Percentiles rank a stretch among this genome's conserved stretches.
Conservation (phyloP, 2,329 filamentous ascomycete genomes). For the Calonectria pteridis region DNA sequence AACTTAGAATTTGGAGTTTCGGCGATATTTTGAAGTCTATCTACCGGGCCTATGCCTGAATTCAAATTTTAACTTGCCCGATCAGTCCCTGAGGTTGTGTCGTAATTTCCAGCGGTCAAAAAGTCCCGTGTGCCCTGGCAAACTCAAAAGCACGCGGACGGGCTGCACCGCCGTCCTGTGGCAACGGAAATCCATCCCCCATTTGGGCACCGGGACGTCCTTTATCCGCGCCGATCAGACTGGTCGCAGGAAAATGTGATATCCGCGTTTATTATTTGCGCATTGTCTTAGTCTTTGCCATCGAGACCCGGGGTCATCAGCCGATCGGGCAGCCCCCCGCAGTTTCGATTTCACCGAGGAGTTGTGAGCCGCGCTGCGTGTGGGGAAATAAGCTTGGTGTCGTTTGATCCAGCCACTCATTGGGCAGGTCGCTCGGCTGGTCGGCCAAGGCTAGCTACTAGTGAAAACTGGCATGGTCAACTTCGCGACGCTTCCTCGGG, state of each 20-base stretch:
- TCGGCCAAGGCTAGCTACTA: neutral
- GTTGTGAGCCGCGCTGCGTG: neutral
- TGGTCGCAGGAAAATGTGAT: neutral
- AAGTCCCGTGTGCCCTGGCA: neutral
- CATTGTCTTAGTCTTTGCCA: neutral
- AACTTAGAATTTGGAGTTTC: neutral
- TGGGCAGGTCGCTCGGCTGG: neutral
- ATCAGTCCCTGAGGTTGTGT: neutral
- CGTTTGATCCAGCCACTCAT: neutral
- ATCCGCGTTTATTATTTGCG: neutral
- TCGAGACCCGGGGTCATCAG: neutral
- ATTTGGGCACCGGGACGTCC: neutral
- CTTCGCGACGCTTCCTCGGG: neutral
- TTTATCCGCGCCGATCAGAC: neutral
- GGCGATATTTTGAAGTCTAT: neutral
- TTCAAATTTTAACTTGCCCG: neutral
- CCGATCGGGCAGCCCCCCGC: neutral
- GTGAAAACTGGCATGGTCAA: neutral
- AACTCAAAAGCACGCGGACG: constrained; percentile 5
- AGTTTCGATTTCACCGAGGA: constrained; percentile 10
- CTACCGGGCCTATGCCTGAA: neutral
- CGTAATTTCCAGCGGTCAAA: neutral
- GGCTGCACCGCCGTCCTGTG: neutral
- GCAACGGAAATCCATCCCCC: neutral
- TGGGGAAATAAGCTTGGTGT: neutral